Evolutionary conservation across 768 basidiomycete species (phyloP).

Genomic region (Pleurotus eryngii): DNA sequence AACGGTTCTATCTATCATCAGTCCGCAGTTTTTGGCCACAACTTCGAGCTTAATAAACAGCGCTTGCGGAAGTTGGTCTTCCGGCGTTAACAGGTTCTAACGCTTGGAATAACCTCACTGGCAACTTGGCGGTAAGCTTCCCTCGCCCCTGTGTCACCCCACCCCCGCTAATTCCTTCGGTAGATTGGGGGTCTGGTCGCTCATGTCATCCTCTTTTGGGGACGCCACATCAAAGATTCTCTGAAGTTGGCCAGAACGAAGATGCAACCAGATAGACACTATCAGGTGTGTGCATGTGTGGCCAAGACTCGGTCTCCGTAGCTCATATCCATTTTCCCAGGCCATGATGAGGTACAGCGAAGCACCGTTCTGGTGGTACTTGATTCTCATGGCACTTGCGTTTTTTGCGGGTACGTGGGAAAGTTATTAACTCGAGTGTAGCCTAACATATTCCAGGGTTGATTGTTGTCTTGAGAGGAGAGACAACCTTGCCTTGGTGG

Average conservation of each 20-base stretch:
- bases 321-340: conserved; percentile 14
- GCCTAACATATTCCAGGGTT: conserved; percentile 31
- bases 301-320: neutral
- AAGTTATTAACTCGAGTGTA: too few species aligned
- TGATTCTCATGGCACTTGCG: conserved; percentile 40
- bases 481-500: conserved; percentile 63
- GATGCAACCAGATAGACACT: conserved; percentile 55
- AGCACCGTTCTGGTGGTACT: conserved; percentile 61
- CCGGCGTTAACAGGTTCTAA: conserved; percentile 32
- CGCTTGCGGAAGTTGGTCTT: conserved; percentile 29
- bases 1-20: conserved; percentile 37
- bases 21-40: conserved; percentile 32
- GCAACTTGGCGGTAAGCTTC: conserved; percentile 40
- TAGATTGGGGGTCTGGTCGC: conserved; percentile 63
- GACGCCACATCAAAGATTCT: conserved; percentile 43
- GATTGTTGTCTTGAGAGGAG: conserved; percentile 51
- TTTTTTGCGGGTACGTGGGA: conserved; percentile 50
- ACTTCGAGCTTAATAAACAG: conserved; percentile 35
- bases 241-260: conserved; percentile 45
- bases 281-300: conserved; percentile 29
- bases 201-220: conserved; percentile 57
- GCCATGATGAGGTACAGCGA: conserved; percentile 60
- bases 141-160: neutral
- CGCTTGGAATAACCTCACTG: conserved; percentile 29
- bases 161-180: neutral